Base-by-base conservation (phyloP, 306 rosid species). In the Prunus mira region DNA sequence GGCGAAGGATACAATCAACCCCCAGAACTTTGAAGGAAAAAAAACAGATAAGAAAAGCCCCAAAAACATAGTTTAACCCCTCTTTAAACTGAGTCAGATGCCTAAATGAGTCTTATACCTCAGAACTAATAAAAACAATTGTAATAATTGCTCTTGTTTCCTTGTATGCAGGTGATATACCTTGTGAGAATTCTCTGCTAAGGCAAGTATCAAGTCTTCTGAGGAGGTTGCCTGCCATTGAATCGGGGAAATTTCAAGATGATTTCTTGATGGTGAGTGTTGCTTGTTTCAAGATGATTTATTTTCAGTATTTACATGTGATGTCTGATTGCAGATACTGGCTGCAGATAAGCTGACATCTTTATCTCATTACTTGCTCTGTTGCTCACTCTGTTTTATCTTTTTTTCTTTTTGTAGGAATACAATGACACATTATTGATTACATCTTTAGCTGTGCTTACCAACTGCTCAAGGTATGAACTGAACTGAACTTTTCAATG, bases 131-230 rank as follows among this genome's bases (percentile, higher is more conserved):
- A 38, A 38, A 38, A 38, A 7, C 43, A 38, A 38, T 38, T 38
- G 9, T 43, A 70, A 50, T 47, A 55, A 27, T 65, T 73, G 32
- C 60, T 54, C 30, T 54, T 56, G 71, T 60, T 57, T 71, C 47
- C 65, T 50, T 62, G 46, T 75, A 47, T 34, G 61, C 86, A 94
- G 98, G 97, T 65, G 96, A 90, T 43, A 85, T 95, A 72, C 96
- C 93, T 65, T 84, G 95, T 57, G 99, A 92, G 73, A 89, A 87
- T 86, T 91, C 99, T 27, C 86, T 95, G 78, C 75, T 95, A 72
- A 87, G 99, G 85, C 99, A 95, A 83, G 97, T 92, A 52, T 90
- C 97, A 17, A 89, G 97, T 87, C 95, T 95, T 75, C 82, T 95
- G 67, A 86, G 98, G 89, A 89, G 96, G 86, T 83, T 92, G 81